These are phyloP conservation scores for Microthyrium microscopicum DNA, from an alignment of 2,329 filamentous ascomycete genomes.

Conservation along the genomic window DNA sequence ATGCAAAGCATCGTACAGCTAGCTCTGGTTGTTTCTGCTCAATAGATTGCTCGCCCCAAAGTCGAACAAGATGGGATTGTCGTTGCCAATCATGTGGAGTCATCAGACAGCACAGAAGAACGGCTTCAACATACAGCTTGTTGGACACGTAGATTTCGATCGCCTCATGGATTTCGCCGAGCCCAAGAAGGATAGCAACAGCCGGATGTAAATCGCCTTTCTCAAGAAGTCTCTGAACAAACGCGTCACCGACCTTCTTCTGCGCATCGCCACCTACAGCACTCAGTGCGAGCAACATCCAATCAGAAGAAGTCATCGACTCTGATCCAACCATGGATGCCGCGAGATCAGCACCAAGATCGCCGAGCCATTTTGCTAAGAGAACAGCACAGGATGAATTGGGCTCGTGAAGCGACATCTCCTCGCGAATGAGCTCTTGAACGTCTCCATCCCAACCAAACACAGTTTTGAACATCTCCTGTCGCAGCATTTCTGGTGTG, in stretches of 20 bases:
- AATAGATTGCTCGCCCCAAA: constrained; percentile 89
- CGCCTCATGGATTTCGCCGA: constrained; percentile 85
- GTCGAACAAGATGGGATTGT: constrained; percentile 70
- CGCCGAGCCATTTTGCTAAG: constrained; percentile 82
- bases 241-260: constrained; percentile 78
- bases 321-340: constrained; percentile 56
- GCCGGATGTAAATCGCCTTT: constrained; percentile 83
- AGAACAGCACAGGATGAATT: constrained; percentile 68
- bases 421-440: constrained; percentile 65
- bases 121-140: constrained; percentile 79
- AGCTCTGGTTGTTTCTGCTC: constrained; percentile 76
- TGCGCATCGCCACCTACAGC: constrained; percentile 64
- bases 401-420: constrained; percentile 33
- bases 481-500: constrained; percentile 56
- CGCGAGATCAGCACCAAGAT: constrained; percentile 68
- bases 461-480: constrained; percentile 82
- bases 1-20: constrained; percentile 85
- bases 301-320: constrained; percentile 84
- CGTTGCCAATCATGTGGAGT: constrained; percentile 82
- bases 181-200: constrained; percentile 78
- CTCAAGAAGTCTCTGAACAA: constrained; percentile 78
- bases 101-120: constrained; percentile 70
- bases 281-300: constrained; percentile 89
- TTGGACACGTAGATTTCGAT: constrained; percentile 93
- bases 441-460: constrained; percentile 91